Conservation (phyloP, 805 yeast genomes). For the Aciculoconidium aculeatum region DNA sequence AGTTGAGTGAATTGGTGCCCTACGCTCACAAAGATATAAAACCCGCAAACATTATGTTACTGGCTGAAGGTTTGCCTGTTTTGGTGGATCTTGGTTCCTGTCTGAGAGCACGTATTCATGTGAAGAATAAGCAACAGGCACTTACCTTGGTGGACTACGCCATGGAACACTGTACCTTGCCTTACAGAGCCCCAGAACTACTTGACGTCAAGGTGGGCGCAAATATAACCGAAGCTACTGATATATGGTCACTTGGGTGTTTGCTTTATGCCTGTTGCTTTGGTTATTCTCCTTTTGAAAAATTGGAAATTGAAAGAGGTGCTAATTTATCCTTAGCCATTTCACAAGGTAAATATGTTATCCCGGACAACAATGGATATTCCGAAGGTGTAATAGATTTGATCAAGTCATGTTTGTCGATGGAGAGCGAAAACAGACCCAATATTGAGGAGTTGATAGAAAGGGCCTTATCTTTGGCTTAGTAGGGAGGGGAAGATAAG, state of each 20-base stretch:
- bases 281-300: slow-evolving; percentile 81
- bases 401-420: slow-evolving; percentile 54
- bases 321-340: slow-evolving; percentile 78
- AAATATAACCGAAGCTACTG: slow-evolving; percentile 67
- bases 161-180: slow-evolving; percentile 78
- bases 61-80: slow-evolving; percentile 69
- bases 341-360: slow-evolving; percentile 53
- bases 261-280: slow-evolving; percentile 71
- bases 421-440: slow-evolving; percentile 62
- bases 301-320: slow-evolving; percentile 74
- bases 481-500: too few species aligned
- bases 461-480: slow-evolving; percentile 37
- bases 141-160: slow-evolving; percentile 73
- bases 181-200: slow-evolving; percentile 88
- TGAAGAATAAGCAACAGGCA: slow-evolving; percentile 63
- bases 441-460: slow-evolving; percentile 52
- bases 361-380: slow-evolving; percentile 48
- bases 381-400: slow-evolving; percentile 50
- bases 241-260: slow-evolving; percentile 92
- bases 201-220: slow-evolving; percentile 67
- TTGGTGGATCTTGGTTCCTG: slow-evolving; percentile 83
- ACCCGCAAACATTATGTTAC: slow-evolving; percentile 83
- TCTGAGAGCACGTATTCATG: slow-evolving; percentile 49
- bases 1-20: slow-evolving; percentile 52
- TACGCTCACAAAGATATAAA: slow-evolving; percentile 85